Percentiles rank a stretch among this genome's conserved stretches.
These are phyloP conservation scores for Podaxis sp. DNA, from an alignment of 768 basidiomycete genomes.

Conservation along the genomic window DNA sequence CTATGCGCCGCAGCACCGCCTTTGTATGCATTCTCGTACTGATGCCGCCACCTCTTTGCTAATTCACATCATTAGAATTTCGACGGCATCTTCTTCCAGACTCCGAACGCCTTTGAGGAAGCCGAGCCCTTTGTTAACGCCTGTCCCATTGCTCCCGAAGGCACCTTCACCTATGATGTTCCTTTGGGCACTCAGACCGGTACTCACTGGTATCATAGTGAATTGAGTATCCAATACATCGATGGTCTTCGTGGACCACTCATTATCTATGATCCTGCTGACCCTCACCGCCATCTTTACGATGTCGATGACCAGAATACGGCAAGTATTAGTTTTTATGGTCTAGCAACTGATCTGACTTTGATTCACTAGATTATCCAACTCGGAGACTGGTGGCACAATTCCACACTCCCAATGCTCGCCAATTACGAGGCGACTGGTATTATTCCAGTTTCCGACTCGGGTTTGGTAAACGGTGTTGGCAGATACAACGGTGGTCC, in stretches of 20 bases:
- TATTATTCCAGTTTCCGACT: constrained; percentile 32
- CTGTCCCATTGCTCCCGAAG: neutral
- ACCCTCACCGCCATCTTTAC: constrained; percentile 22
- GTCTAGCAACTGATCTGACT: too few relatives aligned
- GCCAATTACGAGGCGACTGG: constrained; percentile 25
- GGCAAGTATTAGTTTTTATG: neutral
- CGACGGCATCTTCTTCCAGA: neutral
- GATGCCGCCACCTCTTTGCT: neutral
- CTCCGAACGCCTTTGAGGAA: neutral
- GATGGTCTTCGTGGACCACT: constrained; percentile 41
- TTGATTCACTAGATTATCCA: constrained; percentile 22
- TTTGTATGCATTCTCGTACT: neutral
- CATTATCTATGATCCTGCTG: constrained; percentile 33
- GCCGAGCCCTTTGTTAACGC: neutral
- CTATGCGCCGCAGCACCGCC: neutral
- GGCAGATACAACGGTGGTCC: constrained; percentile 46
- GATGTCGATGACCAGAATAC: constrained; percentile 6
- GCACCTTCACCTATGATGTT: neutral
- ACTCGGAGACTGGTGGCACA: constrained; percentile 44
- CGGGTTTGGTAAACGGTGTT: constrained; percentile 47
- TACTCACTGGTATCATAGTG: neutral
- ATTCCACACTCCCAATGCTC: constrained; percentile 27
- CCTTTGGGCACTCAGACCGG: neutral
- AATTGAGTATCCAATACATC: constrained; percentile 36
- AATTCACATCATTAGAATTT: neutral